A percentile compares a stretch with the other conserved stretches of the same genome.
Conservation (phyloP, 192 early-diverging fungal genomes). For the Spinellus fusiger region DNA sequence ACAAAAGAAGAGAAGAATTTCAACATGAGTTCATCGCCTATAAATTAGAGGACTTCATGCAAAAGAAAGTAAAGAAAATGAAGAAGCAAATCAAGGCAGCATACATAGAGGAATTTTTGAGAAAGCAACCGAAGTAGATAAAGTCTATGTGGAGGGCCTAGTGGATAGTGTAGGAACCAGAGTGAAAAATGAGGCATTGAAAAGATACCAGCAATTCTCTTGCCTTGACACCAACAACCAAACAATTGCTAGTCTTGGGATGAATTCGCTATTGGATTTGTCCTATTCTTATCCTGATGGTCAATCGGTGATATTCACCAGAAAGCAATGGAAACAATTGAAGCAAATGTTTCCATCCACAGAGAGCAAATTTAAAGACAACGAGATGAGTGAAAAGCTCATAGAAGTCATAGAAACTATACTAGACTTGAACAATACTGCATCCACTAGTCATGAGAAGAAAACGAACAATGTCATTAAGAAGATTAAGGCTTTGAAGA, state of each 20-base stretch:
- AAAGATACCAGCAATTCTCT: not conserved
- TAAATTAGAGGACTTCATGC: not conserved
- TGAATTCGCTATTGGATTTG: slow-evolving; percentile 6
- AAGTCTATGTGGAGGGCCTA: not conserved
- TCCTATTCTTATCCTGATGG: not conserved
- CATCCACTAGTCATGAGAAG: no score
- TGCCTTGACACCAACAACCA: not conserved
- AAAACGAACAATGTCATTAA: not conserved
- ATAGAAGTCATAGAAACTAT: not conserved
- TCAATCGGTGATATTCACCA: not conserved
- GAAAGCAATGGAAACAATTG: not conserved
- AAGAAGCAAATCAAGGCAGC: not conserved
- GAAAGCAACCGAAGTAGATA: not conserved
- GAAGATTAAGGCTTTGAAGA: not conserved
- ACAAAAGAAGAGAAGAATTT: not conserved
- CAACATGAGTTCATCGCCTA: not conserved
- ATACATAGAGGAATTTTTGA: not conserved
- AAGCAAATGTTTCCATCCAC: not conserved
- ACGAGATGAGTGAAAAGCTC: not conserved
- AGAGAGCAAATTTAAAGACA: not conserved
- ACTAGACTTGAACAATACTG: not conserved
- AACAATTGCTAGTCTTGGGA: not conserved
- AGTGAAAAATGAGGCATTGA: not conserved
- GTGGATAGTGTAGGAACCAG: not conserved
- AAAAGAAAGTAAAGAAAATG: not conserved